phyloP scores from a whole-genome alignment of 2,329 filamentous ascomycete species.

The Pyricularia sp. region DNA sequence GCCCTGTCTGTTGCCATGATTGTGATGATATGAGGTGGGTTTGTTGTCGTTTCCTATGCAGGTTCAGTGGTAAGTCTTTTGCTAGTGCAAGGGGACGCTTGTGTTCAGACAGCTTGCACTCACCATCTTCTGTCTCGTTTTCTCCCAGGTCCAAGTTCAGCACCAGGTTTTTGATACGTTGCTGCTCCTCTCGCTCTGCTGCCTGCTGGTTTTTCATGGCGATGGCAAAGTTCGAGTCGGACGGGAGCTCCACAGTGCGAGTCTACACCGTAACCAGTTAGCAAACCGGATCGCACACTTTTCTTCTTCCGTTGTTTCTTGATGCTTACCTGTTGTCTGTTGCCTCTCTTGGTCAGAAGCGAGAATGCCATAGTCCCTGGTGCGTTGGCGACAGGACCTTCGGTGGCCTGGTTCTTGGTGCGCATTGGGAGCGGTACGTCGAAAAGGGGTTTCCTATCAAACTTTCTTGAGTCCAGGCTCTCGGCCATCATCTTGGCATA shows the following conservation, averaged over 20 bases:
- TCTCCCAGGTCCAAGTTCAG: slow-evolving; percentile 92
- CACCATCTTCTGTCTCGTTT: slow-evolving; percentile 72
- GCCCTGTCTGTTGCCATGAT: slow-evolving; percentile 44
- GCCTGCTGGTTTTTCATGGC: slow-evolving; percentile 95
- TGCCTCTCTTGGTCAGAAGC: slow-evolving; percentile 89
- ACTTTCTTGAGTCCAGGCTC: slow-evolving; percentile 89
- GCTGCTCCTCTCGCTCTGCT: slow-evolving; percentile 91
- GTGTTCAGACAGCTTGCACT: slow-evolving; percentile 24
- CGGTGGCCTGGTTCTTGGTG: slow-evolving; percentile 33
- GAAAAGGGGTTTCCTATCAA: slow-evolving; percentile 88
- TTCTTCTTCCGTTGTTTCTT: too few relatives aligned
- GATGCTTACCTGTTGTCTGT: slow-evolving; percentile 71
- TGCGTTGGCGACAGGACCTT: neutral
- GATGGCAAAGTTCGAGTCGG: slow-evolving; percentile 88
- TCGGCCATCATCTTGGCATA: slow-evolving; percentile 98
- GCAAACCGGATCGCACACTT: neutral
- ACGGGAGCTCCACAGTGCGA: slow-evolving; percentile 77
- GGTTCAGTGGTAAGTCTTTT: slow-evolving; percentile 39
- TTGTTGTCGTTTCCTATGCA: slow-evolving; percentile 36
- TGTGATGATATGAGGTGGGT: slow-evolving; percentile 37
- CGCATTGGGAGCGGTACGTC: slow-evolving; percentile 97
- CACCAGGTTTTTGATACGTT: slow-evolving; percentile 96
- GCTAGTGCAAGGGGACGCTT: slow-evolving; percentile 32
- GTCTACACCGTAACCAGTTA: slow-evolving; percentile 45
- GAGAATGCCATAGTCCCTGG: slow-evolving; percentile 91